These are phyloP conservation scores for Apiotrichum sp. DNA, from an alignment of 1,284 basidiomycete genomes.

Conservation along the genomic window DNA sequence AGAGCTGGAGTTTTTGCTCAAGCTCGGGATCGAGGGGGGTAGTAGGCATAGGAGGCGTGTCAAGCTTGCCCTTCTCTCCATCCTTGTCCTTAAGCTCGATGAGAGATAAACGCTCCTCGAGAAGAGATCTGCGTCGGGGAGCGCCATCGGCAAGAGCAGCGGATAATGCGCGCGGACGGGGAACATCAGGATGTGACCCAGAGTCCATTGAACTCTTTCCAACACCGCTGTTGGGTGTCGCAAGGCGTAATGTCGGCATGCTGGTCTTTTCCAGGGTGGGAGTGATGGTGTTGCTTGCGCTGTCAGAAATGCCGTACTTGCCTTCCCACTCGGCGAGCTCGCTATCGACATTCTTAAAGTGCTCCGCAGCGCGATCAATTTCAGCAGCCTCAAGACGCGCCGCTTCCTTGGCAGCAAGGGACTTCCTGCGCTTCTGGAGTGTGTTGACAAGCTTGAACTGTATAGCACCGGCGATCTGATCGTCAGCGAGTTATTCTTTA, in stretches of 20 bases:
- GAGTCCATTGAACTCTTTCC: neutral
- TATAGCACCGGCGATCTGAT: conserved; percentile 70
- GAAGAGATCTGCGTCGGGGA: neutral
- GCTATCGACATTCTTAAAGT: conserved; percentile 60
- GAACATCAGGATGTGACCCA: no score
- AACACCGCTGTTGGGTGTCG: neutral
- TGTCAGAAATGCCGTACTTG: conserved; percentile 56
- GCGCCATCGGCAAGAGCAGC: neutral
- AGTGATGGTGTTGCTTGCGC: neutral
- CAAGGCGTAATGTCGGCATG: neutral
- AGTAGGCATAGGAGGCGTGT: neutral
- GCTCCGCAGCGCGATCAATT: conserved; percentile 65
- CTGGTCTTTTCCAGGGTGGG: conserved; percentile 8
- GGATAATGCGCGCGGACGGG: neutral
- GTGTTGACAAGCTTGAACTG: conserved; percentile 78
- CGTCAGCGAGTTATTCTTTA: conserved; percentile 2
- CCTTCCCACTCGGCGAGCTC: conserved; percentile 83
- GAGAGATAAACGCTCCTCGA: conserved; percentile 7
- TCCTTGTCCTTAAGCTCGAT: conserved; percentile 11
- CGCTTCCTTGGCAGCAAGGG: conserved; percentile 66
- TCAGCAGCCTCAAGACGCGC: conserved; percentile 66
- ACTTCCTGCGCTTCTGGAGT: conserved; percentile 67
- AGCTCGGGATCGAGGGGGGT: conserved; percentile 25
- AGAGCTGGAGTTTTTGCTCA: conserved; percentile 32
- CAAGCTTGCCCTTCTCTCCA: neutral